phyloP scores from a whole-genome alignment of 2,329 filamentous ascomycete genomes.

The Ophiostoma himal-ulmi region DNA sequence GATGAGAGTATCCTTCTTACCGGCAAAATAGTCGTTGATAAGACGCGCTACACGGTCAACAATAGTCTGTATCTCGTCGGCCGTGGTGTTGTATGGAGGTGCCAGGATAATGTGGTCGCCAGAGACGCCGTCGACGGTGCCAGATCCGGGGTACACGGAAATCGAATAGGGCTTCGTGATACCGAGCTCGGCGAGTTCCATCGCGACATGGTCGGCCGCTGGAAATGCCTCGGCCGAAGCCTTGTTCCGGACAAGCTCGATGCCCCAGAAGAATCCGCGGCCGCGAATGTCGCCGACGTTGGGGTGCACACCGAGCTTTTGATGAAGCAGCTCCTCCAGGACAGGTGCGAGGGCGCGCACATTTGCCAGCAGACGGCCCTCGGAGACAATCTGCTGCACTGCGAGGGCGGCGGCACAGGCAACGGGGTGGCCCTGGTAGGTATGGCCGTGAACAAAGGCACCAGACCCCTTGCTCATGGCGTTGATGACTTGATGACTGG shows the following conservation, averaged over 20 bases:
- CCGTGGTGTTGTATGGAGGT: conserved; percentile 60
- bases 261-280: conserved; percentile 41
- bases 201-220: conserved; percentile 31
- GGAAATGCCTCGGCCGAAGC: conserved; percentile 34
- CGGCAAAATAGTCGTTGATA: conserved; percentile 44
- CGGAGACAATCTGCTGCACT: conserved; percentile 37
- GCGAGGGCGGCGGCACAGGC: conserved; percentile 38
- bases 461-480: conserved; percentile 40
- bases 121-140: conserved; percentile 52
- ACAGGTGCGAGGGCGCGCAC: conserved; percentile 33
- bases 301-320: conserved; percentile 32
- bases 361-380: conserved; percentile 35
- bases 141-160: conserved; percentile 57
- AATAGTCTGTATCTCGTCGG: conserved; percentile 51
- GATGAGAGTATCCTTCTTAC: background rate
- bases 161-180: conserved; percentile 34
- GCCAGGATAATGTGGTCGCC: conserved; percentile 67
- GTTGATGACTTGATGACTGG: conserved; percentile 45
- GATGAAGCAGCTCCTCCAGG: conserved; percentile 31
- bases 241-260: conserved; percentile 39
- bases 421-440: conserved; percentile 43
- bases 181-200: conserved; percentile 33
- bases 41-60: conserved; percentile 47
- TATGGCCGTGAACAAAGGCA: conserved; percentile 55
- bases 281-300: conserved; percentile 42